Conservation (phyloP, 768 basidiomycete genomes). For the Obba rivulosa region DNA sequence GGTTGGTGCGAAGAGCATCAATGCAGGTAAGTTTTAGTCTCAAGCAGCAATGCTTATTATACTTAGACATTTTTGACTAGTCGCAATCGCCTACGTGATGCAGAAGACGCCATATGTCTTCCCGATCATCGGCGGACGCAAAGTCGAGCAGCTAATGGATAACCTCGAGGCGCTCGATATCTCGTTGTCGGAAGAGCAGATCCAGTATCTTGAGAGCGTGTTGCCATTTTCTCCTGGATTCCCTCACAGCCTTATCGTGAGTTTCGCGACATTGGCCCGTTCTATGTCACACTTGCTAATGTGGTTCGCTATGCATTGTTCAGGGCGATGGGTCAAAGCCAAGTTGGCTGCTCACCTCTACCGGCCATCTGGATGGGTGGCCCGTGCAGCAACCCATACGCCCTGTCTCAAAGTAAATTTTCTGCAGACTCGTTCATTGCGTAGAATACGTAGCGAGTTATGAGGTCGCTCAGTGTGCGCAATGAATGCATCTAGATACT, state of each 20-base stretch:
- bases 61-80: too few relatives aligned
- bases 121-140: slow-evolving; percentile 14
- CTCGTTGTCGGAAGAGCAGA: slow-evolving; percentile 17
- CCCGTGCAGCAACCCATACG: slow-evolving; percentile 13
- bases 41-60: too few relatives aligned
- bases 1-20: slow-evolving; percentile 25
- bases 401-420: slow-evolving; percentile 1
- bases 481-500: too few relatives aligned
- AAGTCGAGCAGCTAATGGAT: slow-evolving; percentile 14
- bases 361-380: slow-evolving; percentile 21
- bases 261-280: background rate
- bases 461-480: too few relatives aligned
- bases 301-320: background rate
- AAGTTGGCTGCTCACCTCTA: slow-evolving; percentile 4
- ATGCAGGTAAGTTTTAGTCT: background rate
- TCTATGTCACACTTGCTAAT: background rate
- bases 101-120: slow-evolving; percentile 21
- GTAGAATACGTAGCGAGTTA: too few relatives aligned
- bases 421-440: too few relatives aligned
- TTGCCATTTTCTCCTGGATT: slow-evolving; percentile 19
- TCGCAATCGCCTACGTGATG: slow-evolving; percentile 25
- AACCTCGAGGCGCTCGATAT: slow-evolving; percentile 14
- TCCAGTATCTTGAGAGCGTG: slow-evolving; percentile 15
- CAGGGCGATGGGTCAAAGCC: slow-evolving; percentile 15
- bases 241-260: slow-evolving; percentile 7